Evolutionary conservation across 305 asterid species (phyloP).

Genomic region (Fraxinus baroniana): DNA sequence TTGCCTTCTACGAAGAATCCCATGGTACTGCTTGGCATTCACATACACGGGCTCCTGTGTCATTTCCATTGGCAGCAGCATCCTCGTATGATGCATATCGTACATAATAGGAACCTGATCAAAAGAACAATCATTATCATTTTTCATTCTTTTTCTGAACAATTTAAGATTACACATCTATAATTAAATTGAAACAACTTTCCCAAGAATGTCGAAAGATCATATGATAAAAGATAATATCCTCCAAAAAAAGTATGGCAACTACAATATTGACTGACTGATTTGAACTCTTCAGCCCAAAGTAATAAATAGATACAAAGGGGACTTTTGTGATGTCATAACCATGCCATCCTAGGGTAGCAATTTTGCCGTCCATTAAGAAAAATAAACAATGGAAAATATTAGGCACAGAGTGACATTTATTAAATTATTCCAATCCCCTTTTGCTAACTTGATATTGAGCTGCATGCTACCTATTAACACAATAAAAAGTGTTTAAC

Average conservation of each 20-base stretch:
- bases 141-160: not conserved
- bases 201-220: not conserved
- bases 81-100: slow-evolving; percentile 57
- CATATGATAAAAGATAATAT: not conserved
- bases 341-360: not conserved
- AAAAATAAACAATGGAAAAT: not conserved
- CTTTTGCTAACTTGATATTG: slow-evolving; percentile 2
- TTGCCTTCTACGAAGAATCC: slow-evolving; percentile 69
- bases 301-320: not conserved
- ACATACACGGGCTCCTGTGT: slow-evolving; percentile 80
- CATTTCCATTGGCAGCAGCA: slow-evolving; percentile 74
- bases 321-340: not conserved
- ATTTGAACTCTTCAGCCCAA: not conserved
- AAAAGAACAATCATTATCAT: not conserved
- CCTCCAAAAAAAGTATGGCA: not conserved
- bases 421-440: not conserved
- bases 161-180: not conserved
- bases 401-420: not conserved
- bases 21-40: slow-evolving; percentile 77
- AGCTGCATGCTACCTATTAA: not conserved
- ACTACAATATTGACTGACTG: not conserved
- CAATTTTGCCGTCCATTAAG: not conserved
- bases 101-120: slow-evolving; percentile 51
- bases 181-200: not conserved
- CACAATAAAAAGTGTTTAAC: not conserved